These are phyloP conservation scores for Mortierella sp. DNA, from an alignment of 371 early-diverging fungal genomes.

Conservation along the genomic window DNA sequence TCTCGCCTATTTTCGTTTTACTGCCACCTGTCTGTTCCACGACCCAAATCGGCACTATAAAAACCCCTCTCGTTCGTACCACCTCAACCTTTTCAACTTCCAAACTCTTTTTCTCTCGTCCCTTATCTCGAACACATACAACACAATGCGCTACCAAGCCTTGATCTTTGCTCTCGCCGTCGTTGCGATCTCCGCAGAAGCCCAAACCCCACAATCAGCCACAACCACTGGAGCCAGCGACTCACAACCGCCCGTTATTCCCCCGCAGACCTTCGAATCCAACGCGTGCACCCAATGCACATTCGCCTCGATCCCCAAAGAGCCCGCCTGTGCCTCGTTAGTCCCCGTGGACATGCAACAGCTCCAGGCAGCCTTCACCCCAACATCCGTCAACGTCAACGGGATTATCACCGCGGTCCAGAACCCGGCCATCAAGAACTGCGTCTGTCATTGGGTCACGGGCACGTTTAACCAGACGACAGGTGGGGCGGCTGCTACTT, in stretches of 20 bases:
- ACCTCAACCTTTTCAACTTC: background rate
- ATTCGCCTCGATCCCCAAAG: conserved; percentile 14
- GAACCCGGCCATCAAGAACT: conserved; percentile 18
- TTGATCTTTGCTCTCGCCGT: conserved; percentile 2
- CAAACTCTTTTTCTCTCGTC: background rate
- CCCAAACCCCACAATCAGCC: background rate
- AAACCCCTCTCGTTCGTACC: too few relatives aligned
- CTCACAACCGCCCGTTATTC: background rate
- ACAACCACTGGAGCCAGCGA: background rate
- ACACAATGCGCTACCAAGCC: conserved; percentile 26
- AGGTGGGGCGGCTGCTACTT: conserved; percentile 10
- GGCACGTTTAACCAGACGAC: background rate
- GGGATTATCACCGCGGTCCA: conserved; percentile 1
- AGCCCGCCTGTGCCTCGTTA: conserved; percentile 14
- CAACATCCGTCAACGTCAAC: background rate
- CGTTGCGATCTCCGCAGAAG: conserved; percentile 9
- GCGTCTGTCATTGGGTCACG: conserved; percentile 28
- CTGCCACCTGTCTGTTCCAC: too few relatives aligned
- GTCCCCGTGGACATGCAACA: conserved; percentile 5
- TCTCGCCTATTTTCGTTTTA: too few relatives aligned
- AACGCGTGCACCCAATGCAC: conserved; percentile 22
- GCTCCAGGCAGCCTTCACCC: conserved; percentile 19
- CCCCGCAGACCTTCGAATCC: background rate
- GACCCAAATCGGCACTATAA: too few relatives aligned
- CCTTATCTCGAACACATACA: too few relatives aligned